Base-by-base conservation (phyloP, 192 early-diverging fungal species). In the Backusella morwellensis region DNA sequence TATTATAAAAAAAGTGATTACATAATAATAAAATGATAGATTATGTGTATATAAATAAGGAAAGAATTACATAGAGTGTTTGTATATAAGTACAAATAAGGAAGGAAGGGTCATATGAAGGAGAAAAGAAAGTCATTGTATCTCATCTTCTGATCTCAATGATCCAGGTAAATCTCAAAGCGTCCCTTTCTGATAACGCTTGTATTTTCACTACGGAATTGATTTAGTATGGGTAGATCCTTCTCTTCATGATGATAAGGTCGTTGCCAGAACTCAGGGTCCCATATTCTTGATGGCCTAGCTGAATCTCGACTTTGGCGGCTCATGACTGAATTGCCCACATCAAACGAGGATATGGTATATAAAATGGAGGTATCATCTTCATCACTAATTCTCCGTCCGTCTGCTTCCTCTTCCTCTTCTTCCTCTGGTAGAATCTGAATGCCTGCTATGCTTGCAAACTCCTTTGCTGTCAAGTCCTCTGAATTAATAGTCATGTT, bases 391-490 rank as follows among this genome's bases (percentile, higher is more conserved):
- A 70, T 38, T 70, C 38, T 70, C 68, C 36, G 35, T 38, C 8
- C 26, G 6, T 69, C 38, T 32, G 2, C 5, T n/a, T 35, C 67
- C 17, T 34, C 35, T 1, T 32, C 32, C 38, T 34, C 23, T 21
- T 36, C 29, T 42, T 68, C 40, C 4, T 80, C 78, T 29, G 74
- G 34, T 14, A 80, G 29, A 17, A 80, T 80, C 1, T 32, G 32
- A 50, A 80, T 80, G 2, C 78, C 78, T 8, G 74, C 75, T 23
- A 80, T 72, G 68, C 75, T 74, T 19, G 78, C 78, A 72, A 80
- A 80, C 47, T 80, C 74, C 19, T 75, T 75, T 34, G 78, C 78
- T 12, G 78, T 80, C 23, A 80, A 32, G 63, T 80, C 68, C 11
- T 76, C 78, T 21, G 78, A 80, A 32, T 80, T 75, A 1, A 74